Percentiles rank a stretch among this genome's conserved stretches.
Evolutionary conservation across 305 asterid genomes (phyloP).

Genomic region (Fraxinus latifolia): DNA sequence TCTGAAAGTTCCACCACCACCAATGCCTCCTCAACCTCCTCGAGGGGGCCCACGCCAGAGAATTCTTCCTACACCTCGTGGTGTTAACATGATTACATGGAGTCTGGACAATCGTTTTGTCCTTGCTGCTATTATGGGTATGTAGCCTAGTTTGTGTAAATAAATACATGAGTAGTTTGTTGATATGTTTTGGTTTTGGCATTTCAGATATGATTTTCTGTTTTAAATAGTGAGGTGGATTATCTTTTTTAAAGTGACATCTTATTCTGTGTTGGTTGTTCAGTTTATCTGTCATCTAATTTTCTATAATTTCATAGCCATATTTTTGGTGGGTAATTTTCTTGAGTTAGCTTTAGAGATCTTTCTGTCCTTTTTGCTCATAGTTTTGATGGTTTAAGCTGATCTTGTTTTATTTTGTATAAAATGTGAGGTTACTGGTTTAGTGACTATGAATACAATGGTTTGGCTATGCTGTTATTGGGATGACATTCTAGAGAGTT

Average conservation of each 20-base stretch:
- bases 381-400: slow-evolving; percentile 12
- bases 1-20: slow-evolving; percentile 97
- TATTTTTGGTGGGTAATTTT: not conserved
- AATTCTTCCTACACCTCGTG: slow-evolving; percentile 95
- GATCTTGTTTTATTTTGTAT: not conserved
- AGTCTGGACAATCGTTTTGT: slow-evolving; percentile 97
- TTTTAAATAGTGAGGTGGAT: not conserved
- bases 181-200: not conserved
- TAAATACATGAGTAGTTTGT: slow-evolving; percentile 1
- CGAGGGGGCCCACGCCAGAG: slow-evolving; percentile 99
- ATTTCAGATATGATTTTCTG: slow-evolving; percentile 2
- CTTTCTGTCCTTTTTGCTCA: slow-evolving; percentile 12
- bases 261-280: not conserved
- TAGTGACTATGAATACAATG: not conserved
- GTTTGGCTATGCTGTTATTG: slow-evolving; percentile 5
- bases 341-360: not conserved
- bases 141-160: slow-evolving; percentile 24
- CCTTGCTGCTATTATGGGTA: slow-evolving; percentile 99
- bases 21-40: slow-evolving; percentile 92
- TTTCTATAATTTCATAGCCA: slow-evolving; percentile 10
- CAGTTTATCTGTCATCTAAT: not conserved
- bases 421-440: not conserved
- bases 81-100: slow-evolving; percentile 98
- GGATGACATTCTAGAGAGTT: slow-evolving; percentile 7
- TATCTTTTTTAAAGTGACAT: not conserved